These are phyloP conservation scores for Karstenula rhodostoma DNA, from an alignment of 2,329 filamentous ascomycete genomes.

Conservation along the genomic window DNA sequence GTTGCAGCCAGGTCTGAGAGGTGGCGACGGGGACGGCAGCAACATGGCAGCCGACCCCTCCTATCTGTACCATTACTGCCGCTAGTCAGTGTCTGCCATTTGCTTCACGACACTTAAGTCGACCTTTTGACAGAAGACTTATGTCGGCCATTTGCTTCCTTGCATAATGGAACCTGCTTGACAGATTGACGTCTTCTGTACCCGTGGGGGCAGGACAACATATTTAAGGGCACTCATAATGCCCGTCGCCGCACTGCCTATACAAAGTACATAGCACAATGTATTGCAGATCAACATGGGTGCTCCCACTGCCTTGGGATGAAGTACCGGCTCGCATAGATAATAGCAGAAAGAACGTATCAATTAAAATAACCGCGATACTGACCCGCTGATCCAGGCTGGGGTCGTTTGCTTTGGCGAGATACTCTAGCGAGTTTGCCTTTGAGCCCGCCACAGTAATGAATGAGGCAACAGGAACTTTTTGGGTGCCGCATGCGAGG, in stretches of 20 bases:
- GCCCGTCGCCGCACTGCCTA: slow-evolving; percentile 18
- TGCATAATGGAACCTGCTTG: no score
- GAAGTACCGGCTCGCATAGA: slow-evolving; percentile 18
- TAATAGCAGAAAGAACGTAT: slow-evolving; percentile 17
- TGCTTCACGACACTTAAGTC: no score
- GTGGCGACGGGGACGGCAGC: slow-evolving; percentile 10
- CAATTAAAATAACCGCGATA: slow-evolving; percentile 19
- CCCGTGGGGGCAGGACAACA: no score
- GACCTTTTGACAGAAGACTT: no score
- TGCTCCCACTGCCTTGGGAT: slow-evolving; percentile 14
- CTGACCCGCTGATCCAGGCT: slow-evolving; percentile 19
- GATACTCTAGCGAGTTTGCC: slow-evolving; percentile 16
- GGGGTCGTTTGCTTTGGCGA: slow-evolving; percentile 17
- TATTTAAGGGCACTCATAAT: no score
- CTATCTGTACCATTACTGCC: slow-evolving; percentile 19
- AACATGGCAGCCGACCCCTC: slow-evolving; percentile 17
- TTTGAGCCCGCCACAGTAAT: no score
- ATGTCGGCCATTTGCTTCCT: no score
- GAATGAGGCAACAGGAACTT: no score
- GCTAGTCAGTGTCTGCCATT: slow-evolving; percentile 14
- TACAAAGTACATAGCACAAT: slow-evolving; percentile 18
- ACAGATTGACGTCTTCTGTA: no score
- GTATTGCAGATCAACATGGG: slow-evolving; percentile 22
- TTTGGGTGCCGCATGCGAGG: no score
- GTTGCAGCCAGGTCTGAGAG: slow-evolving; percentile 17